Conservation (phyloP, 768 basidiomycete genomes). For the Galerina sulciceps region DNA sequence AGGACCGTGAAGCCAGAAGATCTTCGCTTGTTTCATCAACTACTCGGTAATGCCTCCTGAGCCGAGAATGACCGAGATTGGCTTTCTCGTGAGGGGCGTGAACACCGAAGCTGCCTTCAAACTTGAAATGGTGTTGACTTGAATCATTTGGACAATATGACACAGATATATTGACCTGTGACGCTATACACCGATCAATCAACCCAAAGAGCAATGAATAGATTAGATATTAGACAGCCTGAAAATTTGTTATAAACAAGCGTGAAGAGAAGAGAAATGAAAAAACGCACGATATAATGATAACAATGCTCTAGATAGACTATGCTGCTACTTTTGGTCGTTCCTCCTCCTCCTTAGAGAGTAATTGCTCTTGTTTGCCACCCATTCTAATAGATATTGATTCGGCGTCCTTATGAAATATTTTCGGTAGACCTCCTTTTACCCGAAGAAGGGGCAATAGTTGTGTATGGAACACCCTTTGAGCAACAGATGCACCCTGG, state of each 20-base stretch:
- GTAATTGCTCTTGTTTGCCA: conserved; percentile 41
- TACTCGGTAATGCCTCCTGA: too few relatives aligned
- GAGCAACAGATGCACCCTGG: conserved; percentile 52
- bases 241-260: not conserved
- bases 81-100: too few relatives aligned
- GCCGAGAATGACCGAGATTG: too few relatives aligned
- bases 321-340: conserved; percentile 19
- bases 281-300: conserved; percentile 17
- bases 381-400: conserved; percentile 53
- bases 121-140: too few relatives aligned
- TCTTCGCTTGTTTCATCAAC: too few relatives aligned
- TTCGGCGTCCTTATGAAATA: conserved; percentile 52
- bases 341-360: conserved; percentile 17
- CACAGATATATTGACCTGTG: not conserved
- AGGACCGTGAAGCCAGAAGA: too few relatives aligned
- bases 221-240: conserved; percentile 18
- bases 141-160: too few relatives aligned
- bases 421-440: conserved; percentile 45
- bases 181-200: not conserved
- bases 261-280: not conserved
- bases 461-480: conserved; percentile 54
- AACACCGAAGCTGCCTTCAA: too few relatives aligned
- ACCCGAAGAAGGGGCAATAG: conserved; percentile 47
- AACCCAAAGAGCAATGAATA: conserved; percentile 1
- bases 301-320: conserved; percentile 9